Evolutionary conservation across 352 stramenopile genomes (phyloP).

Genomic region (Pythium sp.): DNA sequence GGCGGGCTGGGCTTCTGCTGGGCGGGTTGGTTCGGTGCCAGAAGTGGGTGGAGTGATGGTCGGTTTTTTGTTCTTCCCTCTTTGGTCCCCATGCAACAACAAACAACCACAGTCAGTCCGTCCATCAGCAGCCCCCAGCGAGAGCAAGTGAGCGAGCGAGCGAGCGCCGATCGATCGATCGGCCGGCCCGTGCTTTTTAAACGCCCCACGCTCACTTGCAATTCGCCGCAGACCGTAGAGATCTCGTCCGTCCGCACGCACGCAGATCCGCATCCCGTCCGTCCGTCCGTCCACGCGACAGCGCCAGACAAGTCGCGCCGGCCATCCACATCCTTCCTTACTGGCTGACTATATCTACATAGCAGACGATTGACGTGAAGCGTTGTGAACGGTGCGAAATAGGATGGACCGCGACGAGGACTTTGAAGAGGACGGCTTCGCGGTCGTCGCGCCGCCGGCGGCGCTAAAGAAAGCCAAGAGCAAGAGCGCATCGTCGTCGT

Average conservation of each 20-base stretch:
- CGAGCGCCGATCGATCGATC: not conserved
- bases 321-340: not conserved
- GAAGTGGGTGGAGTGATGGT: conserved; percentile 14
- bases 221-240: not conserved
- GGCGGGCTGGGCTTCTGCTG: not conserved
- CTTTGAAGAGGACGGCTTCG: conserved; percentile 16
- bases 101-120: not conserved
- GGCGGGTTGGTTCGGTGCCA: not conserved
- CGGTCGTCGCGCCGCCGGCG: conserved; percentile 10
- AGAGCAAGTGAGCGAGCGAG: not conserved
- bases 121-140: not conserved
- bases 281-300: not conserved
- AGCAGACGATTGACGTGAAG: not conserved
- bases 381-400: not conserved
- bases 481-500: not conserved
- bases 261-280: not conserved
- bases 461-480: conserved; percentile 8
- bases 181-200: not conserved
- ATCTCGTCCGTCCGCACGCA: not conserved
- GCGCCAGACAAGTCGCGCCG: not conserved
- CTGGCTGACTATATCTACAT: not conserved
- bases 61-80: conserved; percentile 16
- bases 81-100: conserved; percentile 1
- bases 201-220: not conserved
- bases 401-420: conserved; percentile 18